Conservation (phyloP, 2,329 filamentous ascomycete species). For the Colletotrichum tanaceti region DNA sequence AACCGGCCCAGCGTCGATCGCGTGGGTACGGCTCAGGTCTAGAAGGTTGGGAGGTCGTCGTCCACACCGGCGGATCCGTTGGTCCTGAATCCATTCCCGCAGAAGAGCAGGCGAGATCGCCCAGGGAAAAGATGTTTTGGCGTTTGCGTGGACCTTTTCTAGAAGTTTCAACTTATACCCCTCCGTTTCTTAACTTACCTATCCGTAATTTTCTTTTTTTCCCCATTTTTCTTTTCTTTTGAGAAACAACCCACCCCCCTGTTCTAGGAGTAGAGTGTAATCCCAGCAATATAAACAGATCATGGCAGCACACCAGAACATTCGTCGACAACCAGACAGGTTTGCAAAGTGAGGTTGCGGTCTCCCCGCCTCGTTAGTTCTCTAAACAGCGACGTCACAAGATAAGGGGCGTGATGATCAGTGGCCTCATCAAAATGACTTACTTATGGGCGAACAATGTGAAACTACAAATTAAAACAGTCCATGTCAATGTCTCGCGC, state of each 20-base stretch:
- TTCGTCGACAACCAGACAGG: neutral
- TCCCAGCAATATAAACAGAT: neutral
- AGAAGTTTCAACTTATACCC: constrained; percentile 34
- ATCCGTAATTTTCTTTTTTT: neutral
- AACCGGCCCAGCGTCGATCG: constrained; percentile 25
- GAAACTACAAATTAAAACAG: no score
- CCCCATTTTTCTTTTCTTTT: no score
- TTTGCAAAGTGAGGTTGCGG: no score
- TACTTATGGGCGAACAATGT: no score
- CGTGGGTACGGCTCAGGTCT: constrained; percentile 20
- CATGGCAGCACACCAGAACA: neutral
- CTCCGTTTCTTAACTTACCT: no score
- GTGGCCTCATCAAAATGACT: no score
- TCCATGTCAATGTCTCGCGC: no score
- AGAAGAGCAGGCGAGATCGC: neutral
- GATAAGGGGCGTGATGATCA: no score
- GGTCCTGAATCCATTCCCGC: neutral
- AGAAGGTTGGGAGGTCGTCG: neutral
- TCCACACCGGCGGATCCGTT: constrained; percentile 8
- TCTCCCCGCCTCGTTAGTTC: neutral
- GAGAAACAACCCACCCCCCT: neutral
- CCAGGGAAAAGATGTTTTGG: constrained; percentile 13
- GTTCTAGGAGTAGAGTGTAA: neutral
- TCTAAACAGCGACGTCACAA: no score
- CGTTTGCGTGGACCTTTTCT: constrained; percentile 9